phyloP scores from a whole-genome alignment of 768 basidiomycete genomes.

The Tylopilus cervinicoccineus region DNA sequence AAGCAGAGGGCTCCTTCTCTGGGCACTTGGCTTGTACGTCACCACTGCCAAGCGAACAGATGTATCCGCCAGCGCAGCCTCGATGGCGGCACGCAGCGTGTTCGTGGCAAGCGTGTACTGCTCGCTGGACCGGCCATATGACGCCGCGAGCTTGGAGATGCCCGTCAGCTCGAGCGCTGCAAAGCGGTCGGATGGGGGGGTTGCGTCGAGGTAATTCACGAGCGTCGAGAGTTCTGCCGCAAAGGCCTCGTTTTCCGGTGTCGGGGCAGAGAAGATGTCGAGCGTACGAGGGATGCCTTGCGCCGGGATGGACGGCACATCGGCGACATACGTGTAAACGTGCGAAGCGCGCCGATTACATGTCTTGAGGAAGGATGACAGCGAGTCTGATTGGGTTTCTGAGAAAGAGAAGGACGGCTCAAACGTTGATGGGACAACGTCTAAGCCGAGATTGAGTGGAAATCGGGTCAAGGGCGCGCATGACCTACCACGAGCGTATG shows the following conservation, averaged over 20 bases:
- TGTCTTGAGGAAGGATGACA: constrained; percentile 52
- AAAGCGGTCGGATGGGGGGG: constrained; percentile 42
- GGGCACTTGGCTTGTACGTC: constrained; percentile 36
- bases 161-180: constrained; percentile 58
- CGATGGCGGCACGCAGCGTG: constrained; percentile 47
- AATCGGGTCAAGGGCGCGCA: background rate
- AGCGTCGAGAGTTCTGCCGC: constrained; percentile 42
- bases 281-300: constrained; percentile 33
- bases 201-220: constrained; percentile 46
- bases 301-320: constrained; percentile 31
- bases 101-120: constrained; percentile 47
- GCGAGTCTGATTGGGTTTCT: constrained; percentile 29
- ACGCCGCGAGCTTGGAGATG: constrained; percentile 44
- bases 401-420: constrained; percentile 44
- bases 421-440: constrained; percentile 52
- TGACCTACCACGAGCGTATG: constrained; percentile 51
- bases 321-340: constrained; percentile 52
- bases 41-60: constrained; percentile 50
- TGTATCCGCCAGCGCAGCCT: constrained; percentile 35
- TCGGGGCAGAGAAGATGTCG: constrained; percentile 40
- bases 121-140: constrained; percentile 48
- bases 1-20: constrained; percentile 38
- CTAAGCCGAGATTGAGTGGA: constrained; percentile 33
- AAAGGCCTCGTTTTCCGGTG: constrained; percentile 37
- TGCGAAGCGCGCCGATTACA: constrained; percentile 56